Evolutionary conservation across 441 rosid genomes (phyloP), one percentile per base, ranked within the genome.

Genomic region (Breynia disticha): DNA sequence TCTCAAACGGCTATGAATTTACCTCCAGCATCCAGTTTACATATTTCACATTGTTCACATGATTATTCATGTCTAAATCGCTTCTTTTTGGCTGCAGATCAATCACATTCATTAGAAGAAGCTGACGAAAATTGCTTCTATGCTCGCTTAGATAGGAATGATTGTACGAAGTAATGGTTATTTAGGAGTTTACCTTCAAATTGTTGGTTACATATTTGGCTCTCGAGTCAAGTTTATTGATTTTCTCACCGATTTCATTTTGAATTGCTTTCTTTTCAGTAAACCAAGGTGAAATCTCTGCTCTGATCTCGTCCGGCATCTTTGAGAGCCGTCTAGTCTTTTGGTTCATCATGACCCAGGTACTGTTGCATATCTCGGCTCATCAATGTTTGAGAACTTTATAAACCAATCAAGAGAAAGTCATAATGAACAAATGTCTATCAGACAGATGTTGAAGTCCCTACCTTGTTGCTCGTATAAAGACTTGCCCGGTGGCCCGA

Each of bases 1-100:
- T 39, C 14, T 10, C 11, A 39, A 13, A 2, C 9, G 11, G 8
- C 17, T 46, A 19, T 4, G 20, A 7, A 9, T n/a, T 48, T 70
- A 72, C 83, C 80, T 78, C 86, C 15, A 76, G 69, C 81, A 74
- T 78, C 83, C 83, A 81, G 46, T 67, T 62, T 5, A 81, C 78
- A 14, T 78, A 81, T 67, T 72, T 74, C 42, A 79, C 82, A 65
- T 79, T 77, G 69, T 77, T 77, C 42, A 74, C 82, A 46, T 75
- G 85, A 18, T 76, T 79, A 64, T 81, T 81, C 87, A 81, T 68
- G 66, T 78, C 87, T 64, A 81, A 60, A 50, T 81, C 81, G 50
- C 72, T 72, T 60, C 83, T 67, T 59, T 62, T 69, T 0, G 76
- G 75, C 79, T 78, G 48, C 64, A 74, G 13, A 44, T 24, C 3